Evolutionary conservation across 495 filamentous ascomycete species (phyloP), one percentile per base, ranked within the genome.

Genomic region (Penicillium riverlandense): DNA sequence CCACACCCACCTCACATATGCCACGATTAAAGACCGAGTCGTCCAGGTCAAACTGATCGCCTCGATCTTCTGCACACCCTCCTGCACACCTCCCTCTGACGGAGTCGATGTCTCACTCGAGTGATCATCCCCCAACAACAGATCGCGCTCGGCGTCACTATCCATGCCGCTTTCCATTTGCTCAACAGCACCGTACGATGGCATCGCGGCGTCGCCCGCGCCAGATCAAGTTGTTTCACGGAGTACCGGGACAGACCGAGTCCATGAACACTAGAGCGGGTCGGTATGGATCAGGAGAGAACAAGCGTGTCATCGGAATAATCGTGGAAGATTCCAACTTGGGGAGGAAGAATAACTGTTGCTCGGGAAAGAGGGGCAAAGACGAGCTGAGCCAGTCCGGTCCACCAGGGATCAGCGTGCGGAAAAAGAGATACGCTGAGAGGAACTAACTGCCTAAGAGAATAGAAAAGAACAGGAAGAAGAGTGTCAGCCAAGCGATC

Each of bases 331-430:
- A 49, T 50, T 35, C 31, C 34, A 41, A 87, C n/a, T n/a, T n/a
- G 69, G 27, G 79, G 73, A 43, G 22, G 6, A 6, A 22, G 22
- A 22, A 22, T 22, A 0, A 3, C 22, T 22, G 0, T 22, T 22
- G 22, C 1, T 85, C 79, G 2, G 76, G 70, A 38, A 71, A 37
- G 88, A 83, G 22, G 22, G 22, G 22, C 22, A 22, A 22, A 16
- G 4, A 4, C 15, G 13, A 86, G 54, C 56, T 76, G 82, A 37
- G 86, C 90, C 39, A 95, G 73, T 42, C 90, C 89, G 51, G 92
- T 92, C 40, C 44, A 51, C 48, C 34, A 31, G 31, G 37, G 29
- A 40, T 22, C 22, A 22, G 22, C 6, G 22, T 4, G 4, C 22
- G 22, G 22, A 22, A 22, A 22, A 22, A 22, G 2, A 22, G 0